These are phyloP conservation scores for Vanrija humicola DNA, from an alignment of 1,284 basidiomycete species.

Conservation along the genomic window DNA sequence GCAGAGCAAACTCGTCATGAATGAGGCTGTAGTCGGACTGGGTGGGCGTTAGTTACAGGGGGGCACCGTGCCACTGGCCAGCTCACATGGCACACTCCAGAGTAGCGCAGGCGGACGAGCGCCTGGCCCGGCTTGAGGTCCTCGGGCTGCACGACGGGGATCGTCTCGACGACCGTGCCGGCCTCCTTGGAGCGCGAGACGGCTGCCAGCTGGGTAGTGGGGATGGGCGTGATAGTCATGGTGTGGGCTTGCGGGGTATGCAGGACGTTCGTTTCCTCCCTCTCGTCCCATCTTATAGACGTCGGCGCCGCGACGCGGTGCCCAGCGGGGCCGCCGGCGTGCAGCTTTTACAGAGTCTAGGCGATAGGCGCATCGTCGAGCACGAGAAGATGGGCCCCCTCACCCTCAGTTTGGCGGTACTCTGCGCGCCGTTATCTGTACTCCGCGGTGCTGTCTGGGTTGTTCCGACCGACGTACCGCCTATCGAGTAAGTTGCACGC, in stretches of 20 bases:
- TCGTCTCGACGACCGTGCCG: constrained; percentile 33
- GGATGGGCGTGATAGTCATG: constrained; percentile 49
- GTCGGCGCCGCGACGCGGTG: not conserved
- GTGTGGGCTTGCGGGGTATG: not conserved
- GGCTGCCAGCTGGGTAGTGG: constrained; percentile 61
- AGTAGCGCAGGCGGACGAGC: constrained; percentile 42
- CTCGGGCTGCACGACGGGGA: constrained; percentile 58
- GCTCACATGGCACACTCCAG: constrained; percentile 55
- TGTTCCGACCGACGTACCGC: too few species aligned
- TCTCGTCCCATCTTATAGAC: constrained; percentile 51
- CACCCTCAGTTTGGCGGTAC: too few species aligned
- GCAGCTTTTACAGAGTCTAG: too few species aligned
- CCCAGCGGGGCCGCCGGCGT: too few species aligned
- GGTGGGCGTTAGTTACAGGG: constrained; percentile 48
- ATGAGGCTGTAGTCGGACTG: constrained; percentile 1
- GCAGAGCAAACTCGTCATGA: not conserved
- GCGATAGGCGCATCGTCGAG: too few species aligned
- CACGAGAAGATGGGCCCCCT: too few species aligned
- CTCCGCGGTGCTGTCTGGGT: too few species aligned
- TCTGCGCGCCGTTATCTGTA: too few species aligned
- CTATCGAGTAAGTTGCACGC: too few species aligned
- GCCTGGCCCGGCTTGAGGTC: constrained; percentile 58
- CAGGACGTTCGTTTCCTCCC: too few species aligned
- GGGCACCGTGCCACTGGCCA: constrained; percentile 53
- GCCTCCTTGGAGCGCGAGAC: constrained; percentile 55